Evolutionary conservation across 1,284 basidiomycete species (phyloP), one percentile per base, ranked within the genome.

Genomic region (Hypsizygus ulmarius): DNA sequence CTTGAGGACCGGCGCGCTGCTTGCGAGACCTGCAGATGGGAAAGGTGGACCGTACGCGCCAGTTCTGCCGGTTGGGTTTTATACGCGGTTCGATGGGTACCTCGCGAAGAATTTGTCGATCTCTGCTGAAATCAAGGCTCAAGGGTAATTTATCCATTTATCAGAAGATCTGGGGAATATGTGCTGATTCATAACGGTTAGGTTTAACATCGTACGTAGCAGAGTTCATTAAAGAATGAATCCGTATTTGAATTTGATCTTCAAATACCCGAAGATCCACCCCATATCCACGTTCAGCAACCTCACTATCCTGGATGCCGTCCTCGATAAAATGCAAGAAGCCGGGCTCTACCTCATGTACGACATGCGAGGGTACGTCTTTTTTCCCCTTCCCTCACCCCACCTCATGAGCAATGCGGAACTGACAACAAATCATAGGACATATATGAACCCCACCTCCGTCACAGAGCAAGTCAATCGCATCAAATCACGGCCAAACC

Each of bases 321-420:
- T 87, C 16, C 58, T 88, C 6, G 81, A 87, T 58, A 70, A 75
- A 37, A 87, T 90, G 82, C 78, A 87, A 61, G 72, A 82, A 54
- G 75, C 81, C 1, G 86, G 84, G 0, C 58, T 90, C 8, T 89
- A 84, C 59, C 70, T 87, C 39, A 86, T 89, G 78, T 89, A 89
- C 51, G 84, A 88, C 59, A 88, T 89, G 84, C 73, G 84, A 51
- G 69, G 55, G 85, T 85, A 53, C 46, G 81, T 73, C 32, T n/a
- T n/a, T n/a, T n/a, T n/a, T 43, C 4, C 12, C 15, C 18, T 15
- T n/a, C 41, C 21, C 8, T 37, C 21, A 32, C 14, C 33, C 45
- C 9, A 14, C 19, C 15, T 14, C 32, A 42, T 38, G 32, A 35
- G 19, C 8, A 18, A 8, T 10, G 15, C 12, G 15, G n/a, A 12